Evolutionary conservation across 345 rosid species (phyloP).

Genomic region (Camelina hispida): DNA sequence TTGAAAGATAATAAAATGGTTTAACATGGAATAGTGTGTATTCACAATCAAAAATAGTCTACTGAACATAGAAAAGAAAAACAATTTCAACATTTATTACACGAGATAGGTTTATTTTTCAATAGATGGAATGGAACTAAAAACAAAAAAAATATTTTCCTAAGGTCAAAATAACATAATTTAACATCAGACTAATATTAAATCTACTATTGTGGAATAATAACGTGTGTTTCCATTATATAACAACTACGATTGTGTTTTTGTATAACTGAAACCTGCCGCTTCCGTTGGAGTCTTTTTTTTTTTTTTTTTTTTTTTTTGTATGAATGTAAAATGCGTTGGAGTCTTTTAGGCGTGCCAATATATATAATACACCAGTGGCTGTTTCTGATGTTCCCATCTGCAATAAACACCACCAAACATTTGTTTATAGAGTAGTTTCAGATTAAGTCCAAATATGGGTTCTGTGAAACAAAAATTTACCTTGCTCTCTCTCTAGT

Average conservation of each 20-base stretch:
- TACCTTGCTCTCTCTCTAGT: slow-evolving; percentile 77
- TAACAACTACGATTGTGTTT: too few species aligned
- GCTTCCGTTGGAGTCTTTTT: slow-evolving; percentile 61
- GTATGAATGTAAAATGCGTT: too few species aligned
- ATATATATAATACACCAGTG: too few species aligned
- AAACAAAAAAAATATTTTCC: neutral
- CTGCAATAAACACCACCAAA: slow-evolving; percentile 30
- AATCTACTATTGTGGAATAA: neutral
- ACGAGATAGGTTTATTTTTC: neutral
- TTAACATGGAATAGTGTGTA: neutral
- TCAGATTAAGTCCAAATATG: neutral
- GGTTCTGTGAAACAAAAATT: neutral
- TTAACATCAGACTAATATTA: neutral
- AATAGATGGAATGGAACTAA: neutral
- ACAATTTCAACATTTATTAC: neutral
- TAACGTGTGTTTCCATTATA: neutral
- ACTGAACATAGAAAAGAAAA: neutral
- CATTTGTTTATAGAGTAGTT: neutral
- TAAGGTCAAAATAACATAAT: neutral
- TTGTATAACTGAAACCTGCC: slow-evolving; percentile 1
- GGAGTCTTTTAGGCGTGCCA: slow-evolving; percentile 67
- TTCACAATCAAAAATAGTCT: slow-evolving; percentile 12
- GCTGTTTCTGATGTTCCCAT: too few species aligned
- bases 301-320: too few species aligned
- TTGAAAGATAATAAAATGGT: neutral